Evolutionary conservation across 2,329 filamentous ascomycete genomes (phyloP).

Genomic region (Ophiosphaerella korrae): DNA sequence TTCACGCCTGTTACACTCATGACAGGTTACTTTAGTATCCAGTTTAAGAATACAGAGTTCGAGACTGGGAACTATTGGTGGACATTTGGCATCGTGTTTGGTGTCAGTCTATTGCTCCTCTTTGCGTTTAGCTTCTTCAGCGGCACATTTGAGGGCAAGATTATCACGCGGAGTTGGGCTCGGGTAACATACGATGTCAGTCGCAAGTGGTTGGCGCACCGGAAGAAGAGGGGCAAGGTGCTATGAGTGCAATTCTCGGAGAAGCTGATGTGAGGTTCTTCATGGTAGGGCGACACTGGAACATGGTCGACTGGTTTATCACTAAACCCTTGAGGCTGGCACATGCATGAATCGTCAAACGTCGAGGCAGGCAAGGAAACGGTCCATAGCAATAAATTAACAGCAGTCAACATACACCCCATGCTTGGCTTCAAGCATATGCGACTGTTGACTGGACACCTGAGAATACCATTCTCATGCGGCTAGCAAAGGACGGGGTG

Average conservation of each 20-base stretch:
- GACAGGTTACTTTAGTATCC: slow-evolving; percentile 74
- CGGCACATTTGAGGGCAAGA: slow-evolving; percentile 62
- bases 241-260: slow-evolving; percentile 3
- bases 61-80: slow-evolving; percentile 69
- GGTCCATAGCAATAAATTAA: too few relatives aligned
- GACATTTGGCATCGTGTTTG: slow-evolving; percentile 67
- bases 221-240: slow-evolving; percentile 27
- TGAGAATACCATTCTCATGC: too few relatives aligned
- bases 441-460: too few relatives aligned
- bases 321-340: too few relatives aligned
- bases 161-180: slow-evolving; percentile 54
- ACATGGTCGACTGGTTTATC: too few relatives aligned
- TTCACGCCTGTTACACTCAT: slow-evolving; percentile 77
- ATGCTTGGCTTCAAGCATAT: too few relatives aligned
- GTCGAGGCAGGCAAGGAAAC: too few relatives aligned
- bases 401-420: too few relatives aligned
- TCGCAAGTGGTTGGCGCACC: slow-evolving; percentile 30
- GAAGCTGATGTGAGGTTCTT: background rate
- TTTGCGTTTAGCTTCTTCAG: slow-evolving; percentile 63
- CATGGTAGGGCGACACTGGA: too few relatives aligned
- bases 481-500: too few relatives aligned
- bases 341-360: too few relatives aligned
- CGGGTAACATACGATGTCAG: slow-evolving; percentile 33
- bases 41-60: slow-evolving; percentile 67
- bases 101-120: slow-evolving; percentile 63